Conservation (phyloP, 106 monocot genomes). For the Dendrobium chrysotoxum region DNA sequence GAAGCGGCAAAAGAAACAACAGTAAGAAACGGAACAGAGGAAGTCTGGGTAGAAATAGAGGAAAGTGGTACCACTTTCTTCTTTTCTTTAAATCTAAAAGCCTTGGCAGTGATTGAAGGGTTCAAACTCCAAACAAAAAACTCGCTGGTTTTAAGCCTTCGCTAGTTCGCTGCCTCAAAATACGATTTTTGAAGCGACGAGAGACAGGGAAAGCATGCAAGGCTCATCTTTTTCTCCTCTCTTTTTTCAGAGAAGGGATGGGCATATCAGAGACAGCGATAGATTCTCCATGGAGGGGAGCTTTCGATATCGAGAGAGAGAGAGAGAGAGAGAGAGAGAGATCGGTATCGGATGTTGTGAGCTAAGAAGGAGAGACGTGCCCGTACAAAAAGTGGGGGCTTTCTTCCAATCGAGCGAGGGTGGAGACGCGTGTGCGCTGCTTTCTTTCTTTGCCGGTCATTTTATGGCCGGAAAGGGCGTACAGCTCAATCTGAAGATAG, state of each 20-base stretch:
- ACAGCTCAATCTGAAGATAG: too few species aligned
- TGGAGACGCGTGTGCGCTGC: constrained; percentile 6
- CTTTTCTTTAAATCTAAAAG: neutral
- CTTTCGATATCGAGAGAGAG: neutral
- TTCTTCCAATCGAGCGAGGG: neutral
- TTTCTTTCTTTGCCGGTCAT: neutral
- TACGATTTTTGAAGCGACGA: neutral
- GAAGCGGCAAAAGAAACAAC: neutral
- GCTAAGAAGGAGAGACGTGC: neutral
- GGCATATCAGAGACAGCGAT: neutral
- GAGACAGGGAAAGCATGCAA: neutral
- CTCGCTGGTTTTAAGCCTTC: neutral
- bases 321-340: constrained; percentile 1
- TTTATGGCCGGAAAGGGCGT: neutral
- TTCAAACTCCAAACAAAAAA: neutral
- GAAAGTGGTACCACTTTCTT: neutral
- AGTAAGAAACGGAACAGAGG: neutral
- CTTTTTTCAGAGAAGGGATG: constrained; percentile 3
- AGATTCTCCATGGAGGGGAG: neutral
- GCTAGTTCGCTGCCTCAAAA: neutral
- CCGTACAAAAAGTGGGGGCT: constrained; percentile 4
- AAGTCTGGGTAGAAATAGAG: neutral
- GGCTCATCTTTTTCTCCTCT: neutral
- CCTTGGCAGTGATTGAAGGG: neutral
- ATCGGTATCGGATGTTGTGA: neutral